Evolutionary conservation across 1,139 yeast genomes (phyloP), one percentile per base, ranked within the genome.

Genomic region (Citeromyces siamensis): DNA sequence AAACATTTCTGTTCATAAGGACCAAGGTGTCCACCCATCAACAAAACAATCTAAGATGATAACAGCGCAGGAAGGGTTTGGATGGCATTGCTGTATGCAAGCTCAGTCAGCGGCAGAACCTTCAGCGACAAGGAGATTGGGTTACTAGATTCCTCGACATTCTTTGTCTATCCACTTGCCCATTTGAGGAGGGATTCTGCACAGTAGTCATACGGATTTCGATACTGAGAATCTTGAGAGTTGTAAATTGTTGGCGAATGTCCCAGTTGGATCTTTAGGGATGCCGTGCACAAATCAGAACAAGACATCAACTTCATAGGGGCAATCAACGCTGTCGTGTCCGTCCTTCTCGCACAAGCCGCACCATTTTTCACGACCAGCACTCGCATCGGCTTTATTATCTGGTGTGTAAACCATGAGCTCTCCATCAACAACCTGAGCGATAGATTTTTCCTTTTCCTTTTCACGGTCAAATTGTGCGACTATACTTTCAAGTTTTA

Each of bases 331-430:
- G 45, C 93, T 79, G 40, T 75, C 80, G 51, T 88, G 97, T 1
- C 97, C 97, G 37, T 74, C 78, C 39, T 85, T 62, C 55, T 88
- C 97, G 59, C 97, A 88, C 37, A 85, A 64, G 0, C 94, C 95
- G 59, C 97, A 88, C 94, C 95, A 88, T 46, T 75, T 67, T 17
- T 60, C 62, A 36, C 85, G 67, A 1, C 95, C 95, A 1, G 73
- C 73, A 4, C 88, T 67, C 1, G 90, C 81, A 51, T 84, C 95
- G 2, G 61, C 50, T 27, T 63, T 63, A 1, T 46, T 48, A 3
- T 57, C 57, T 0, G 85, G 82, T 37, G 59, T 56, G 41, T 69
- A 77, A 2, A 76, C 61, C 13, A 80, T 79, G 35, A 74, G 53
- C 5, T 64, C 62, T 3, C 64, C 66, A 37, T 48, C 52, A 12